Evolutionary conservation across 2,329 filamentous ascomycete species (phyloP).

Genomic region (Rugonectria rugulosa): DNA sequence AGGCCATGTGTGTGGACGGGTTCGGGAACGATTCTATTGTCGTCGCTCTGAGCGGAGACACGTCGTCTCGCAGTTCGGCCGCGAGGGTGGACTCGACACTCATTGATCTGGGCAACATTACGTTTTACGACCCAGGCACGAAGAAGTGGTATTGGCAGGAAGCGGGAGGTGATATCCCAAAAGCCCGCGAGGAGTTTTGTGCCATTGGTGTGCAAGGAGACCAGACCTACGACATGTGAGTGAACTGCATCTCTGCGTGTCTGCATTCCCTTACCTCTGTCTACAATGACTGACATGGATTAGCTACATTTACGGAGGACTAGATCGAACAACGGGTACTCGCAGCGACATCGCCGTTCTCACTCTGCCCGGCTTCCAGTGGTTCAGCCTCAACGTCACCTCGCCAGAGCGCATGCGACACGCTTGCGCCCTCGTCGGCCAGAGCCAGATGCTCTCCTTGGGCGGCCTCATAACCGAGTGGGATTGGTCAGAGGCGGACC

Average conservation of each 20-base stretch:
- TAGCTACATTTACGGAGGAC: slow-evolving; percentile 10
- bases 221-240: slow-evolving; percentile 13
- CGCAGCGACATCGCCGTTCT: slow-evolving; percentile 5
- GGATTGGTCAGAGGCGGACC: slow-evolving; percentile 3
- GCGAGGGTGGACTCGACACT: neutral
- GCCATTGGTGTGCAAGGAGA: slow-evolving; percentile 1
- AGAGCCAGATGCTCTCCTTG: slow-evolving; percentile 9
- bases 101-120: slow-evolving; percentile 4
- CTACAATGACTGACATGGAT: neutral
- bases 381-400: slow-evolving; percentile 8
- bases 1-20: neutral
- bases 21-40: neutral
- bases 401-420: slow-evolving; percentile 2
- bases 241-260: too few relatives aligned
- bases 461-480: slow-evolving; percentile 7
- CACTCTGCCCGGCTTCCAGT: slow-evolving; percentile 10
- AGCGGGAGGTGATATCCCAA: neutral
- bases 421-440: slow-evolving; percentile 2
- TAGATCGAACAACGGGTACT: neutral
- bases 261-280: neutral
- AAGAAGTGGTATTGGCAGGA: slow-evolving; percentile 6
- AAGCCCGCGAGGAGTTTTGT: slow-evolving; percentile 2
- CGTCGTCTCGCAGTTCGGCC: neutral
- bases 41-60: slow-evolving; percentile 6
- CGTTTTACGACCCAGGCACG: neutral